phyloP scores from a whole-genome alignment of 2,329 filamentous ascomycete genomes.

The Biscogniauxia mediterranea region DNA sequence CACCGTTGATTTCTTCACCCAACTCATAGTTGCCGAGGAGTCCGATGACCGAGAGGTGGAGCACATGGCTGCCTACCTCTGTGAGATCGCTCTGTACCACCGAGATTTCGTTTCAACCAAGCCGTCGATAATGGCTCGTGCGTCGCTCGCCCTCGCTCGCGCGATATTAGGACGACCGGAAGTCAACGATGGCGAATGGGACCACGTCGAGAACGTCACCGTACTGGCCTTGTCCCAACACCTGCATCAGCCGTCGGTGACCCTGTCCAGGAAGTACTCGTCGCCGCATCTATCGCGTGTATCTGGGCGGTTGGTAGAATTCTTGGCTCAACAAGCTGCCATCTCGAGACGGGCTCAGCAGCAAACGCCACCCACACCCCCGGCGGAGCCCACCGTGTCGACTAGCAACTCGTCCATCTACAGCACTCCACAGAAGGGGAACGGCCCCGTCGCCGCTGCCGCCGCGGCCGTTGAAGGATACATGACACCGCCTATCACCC shows the following conservation, averaged over 20 bases:
- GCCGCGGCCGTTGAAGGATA: slow-evolving; percentile 69
- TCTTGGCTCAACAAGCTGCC: slow-evolving; percentile 58
- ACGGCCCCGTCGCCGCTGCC: slow-evolving; percentile 57
- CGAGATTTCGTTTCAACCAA: slow-evolving; percentile 93
- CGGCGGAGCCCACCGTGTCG: slow-evolving; percentile 47
- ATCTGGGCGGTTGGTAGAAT: slow-evolving; percentile 55
- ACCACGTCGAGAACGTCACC: slow-evolving; percentile 67
- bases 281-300: slow-evolving; percentile 52
- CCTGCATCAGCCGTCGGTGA: slow-evolving; percentile 57
- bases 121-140: slow-evolving; percentile 86
- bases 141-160: slow-evolving; percentile 80
- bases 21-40: slow-evolving; percentile 81
- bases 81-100: slow-evolving; percentile 93
- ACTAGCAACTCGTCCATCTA: slow-evolving; percentile 61
- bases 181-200: slow-evolving; percentile 73
- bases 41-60: slow-evolving; percentile 80
- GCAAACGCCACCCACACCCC: slow-evolving; percentile 57
- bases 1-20: slow-evolving; percentile 90
- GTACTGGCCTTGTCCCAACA: slow-evolving; percentile 59
- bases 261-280: slow-evolving; percentile 59
- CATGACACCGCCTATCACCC: slow-evolving; percentile 82
- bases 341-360: slow-evolving; percentile 46
- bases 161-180: slow-evolving; percentile 83
- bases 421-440: slow-evolving; percentile 76
- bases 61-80: slow-evolving; percentile 91